These are phyloP conservation scores for Neurospora crassa DNA, from an alignment of 2,329 filamentous ascomycete species.

Conservation along the genomic window DNA sequence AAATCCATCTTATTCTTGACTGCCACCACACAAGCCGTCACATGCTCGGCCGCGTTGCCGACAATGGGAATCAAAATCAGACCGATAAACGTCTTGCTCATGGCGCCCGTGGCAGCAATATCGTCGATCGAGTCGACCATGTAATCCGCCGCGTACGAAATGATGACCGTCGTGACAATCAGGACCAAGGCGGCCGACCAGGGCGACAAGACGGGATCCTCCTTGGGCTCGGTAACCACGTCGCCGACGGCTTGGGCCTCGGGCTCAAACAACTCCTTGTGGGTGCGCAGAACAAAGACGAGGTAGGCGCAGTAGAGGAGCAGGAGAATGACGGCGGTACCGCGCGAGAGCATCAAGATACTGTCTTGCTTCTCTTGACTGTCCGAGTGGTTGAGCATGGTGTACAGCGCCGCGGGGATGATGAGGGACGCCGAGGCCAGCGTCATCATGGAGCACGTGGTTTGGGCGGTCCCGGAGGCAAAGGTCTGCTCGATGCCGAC, in stretches of 20 bases:
- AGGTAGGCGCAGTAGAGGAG: slow-evolving; percentile 69
- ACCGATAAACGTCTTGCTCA: slow-evolving; percentile 75
- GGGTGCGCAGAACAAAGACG: slow-evolving; percentile 67
- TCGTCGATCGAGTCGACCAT: slow-evolving; percentile 67
- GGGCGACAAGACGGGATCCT: slow-evolving; percentile 45
- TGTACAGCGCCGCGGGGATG: slow-evolving; percentile 67
- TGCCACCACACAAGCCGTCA: slow-evolving; percentile 71
- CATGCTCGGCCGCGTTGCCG: slow-evolving; percentile 72
- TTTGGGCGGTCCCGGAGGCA: slow-evolving; percentile 68
- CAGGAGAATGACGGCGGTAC: slow-evolving; percentile 66
- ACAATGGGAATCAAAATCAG: slow-evolving; percentile 72
- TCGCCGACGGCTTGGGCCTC: slow-evolving; percentile 28
- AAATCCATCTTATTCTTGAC: slow-evolving; percentile 68
- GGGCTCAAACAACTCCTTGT: slow-evolving; percentile 60
- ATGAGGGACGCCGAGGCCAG: slow-evolving; percentile 69
- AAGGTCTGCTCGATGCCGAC: slow-evolving; percentile 59
- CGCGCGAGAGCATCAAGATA: slow-evolving; percentile 63
- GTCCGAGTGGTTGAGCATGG: slow-evolving; percentile 43
- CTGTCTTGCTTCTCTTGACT: slow-evolving; percentile 38
- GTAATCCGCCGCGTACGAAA: slow-evolving; percentile 67
- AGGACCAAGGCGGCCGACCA: slow-evolving; percentile 56
- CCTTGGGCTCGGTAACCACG: slow-evolving; percentile 31
- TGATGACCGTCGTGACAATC: slow-evolving; percentile 58
- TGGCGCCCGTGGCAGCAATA: slow-evolving; percentile 58
- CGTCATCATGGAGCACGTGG: slow-evolving; percentile 65